Evolutionary conservation across 140 eudicot genomes (phyloP).

Genomic region (Ambrosia hybrid): DNA sequence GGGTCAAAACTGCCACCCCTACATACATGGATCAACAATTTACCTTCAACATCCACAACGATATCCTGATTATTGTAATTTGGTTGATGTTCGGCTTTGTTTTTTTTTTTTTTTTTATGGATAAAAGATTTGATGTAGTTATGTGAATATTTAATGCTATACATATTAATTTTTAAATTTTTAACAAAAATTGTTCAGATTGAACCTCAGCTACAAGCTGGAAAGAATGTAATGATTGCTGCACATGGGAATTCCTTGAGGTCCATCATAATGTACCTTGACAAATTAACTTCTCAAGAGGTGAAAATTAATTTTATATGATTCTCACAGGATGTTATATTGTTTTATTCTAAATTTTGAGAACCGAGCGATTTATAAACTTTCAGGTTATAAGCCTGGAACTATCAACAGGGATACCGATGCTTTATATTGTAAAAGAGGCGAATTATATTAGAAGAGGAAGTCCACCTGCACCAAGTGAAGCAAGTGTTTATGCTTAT

Average conservation of each 20-base stretch:
- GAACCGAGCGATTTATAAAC: background rate
- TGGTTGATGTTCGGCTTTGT: no score
- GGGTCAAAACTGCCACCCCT: no score
- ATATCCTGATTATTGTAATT: no score
- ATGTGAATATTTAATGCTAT: no score
- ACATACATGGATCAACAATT: no score
- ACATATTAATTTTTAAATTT: background rate
- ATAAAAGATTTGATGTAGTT: background rate
- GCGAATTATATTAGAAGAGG: constrained; percentile 86
- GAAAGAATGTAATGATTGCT: constrained; percentile 95
- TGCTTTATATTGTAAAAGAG: constrained; percentile 91
- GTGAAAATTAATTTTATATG: constrained; percentile 30
- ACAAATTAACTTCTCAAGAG: constrained; percentile 92
- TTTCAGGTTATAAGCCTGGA: constrained; percentile 93
- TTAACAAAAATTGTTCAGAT: constrained; percentile 45
- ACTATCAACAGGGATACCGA: constrained; percentile 91
- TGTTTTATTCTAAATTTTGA: background rate
- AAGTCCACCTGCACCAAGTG: constrained; percentile 90
- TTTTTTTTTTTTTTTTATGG: background rate
- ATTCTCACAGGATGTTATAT: background rate
- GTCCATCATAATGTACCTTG: constrained; percentile 98
- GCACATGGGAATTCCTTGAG: constrained; percentile 98
- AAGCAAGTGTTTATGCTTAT: constrained; percentile 93
- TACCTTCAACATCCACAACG: no score
- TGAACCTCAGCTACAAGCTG: constrained; percentile 78